A percentile compares a stretch with the other conserved stretches of the same genome.
These are phyloP conservation scores for Trichoderma atroviride DNA, from an alignment of 2,329 filamentous ascomycete species.

Conservation along the genomic window DNA sequence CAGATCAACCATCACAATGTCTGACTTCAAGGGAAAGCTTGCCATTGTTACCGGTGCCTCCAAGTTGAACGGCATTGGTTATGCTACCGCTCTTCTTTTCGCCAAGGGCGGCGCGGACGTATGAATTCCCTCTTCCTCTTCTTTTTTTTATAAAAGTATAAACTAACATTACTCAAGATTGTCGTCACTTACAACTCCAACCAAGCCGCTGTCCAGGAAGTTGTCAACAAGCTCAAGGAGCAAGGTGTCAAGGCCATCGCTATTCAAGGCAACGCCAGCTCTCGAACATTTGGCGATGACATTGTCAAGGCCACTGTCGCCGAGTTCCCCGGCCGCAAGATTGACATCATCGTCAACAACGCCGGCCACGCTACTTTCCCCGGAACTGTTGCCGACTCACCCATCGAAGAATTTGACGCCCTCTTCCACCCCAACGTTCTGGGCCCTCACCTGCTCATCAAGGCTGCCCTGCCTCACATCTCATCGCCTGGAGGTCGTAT, in stretches of 20 bases:
- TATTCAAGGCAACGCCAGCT: slow-evolving; percentile 39
- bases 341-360: slow-evolving; percentile 62
- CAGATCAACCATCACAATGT: neutral
- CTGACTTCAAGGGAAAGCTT: slow-evolving; percentile 40
- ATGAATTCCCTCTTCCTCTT: neutral
- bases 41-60: slow-evolving; percentile 58
- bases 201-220: slow-evolving; percentile 47
- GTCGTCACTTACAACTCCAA: slow-evolving; percentile 59
- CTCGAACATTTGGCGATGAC: slow-evolving; percentile 60
- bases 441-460: slow-evolving; percentile 56
- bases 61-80: slow-evolving; percentile 58
- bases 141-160: neutral
- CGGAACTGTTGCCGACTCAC: slow-evolving; percentile 50
- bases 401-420: slow-evolving; percentile 54
- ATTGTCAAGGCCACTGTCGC: slow-evolving; percentile 54
- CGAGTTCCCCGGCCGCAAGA: slow-evolving; percentile 49
- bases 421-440: slow-evolving; percentile 59
- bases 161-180: slow-evolving; percentile 34
- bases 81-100: slow-evolving; percentile 58
- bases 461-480: slow-evolving; percentile 53
- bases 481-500: slow-evolving; percentile 47
- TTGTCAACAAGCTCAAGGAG: slow-evolving; percentile 51
- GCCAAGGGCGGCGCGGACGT: slow-evolving; percentile 56
- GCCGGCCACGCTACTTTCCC: slow-evolving; percentile 56
- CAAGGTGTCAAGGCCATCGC: slow-evolving; percentile 23